phyloP scores from a whole-genome alignment of 768 basidiomycete genomes.

The Lactarius tabidus region DNA sequence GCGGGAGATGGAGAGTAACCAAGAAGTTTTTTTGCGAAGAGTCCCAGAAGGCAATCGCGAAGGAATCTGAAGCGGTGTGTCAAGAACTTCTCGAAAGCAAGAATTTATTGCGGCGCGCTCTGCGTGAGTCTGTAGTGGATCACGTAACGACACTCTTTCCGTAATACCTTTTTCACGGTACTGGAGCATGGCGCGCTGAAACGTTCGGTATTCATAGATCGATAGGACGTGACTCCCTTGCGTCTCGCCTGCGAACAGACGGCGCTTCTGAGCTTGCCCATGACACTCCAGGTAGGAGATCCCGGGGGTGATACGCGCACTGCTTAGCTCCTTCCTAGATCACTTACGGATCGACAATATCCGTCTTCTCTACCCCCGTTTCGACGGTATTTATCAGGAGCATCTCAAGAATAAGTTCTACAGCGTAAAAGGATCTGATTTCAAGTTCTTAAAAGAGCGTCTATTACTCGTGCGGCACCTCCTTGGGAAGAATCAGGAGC shows the following conservation, averaged over 20 bases:
- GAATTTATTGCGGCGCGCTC: neutral
- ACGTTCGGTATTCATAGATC: neutral
- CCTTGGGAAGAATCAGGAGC: neutral
- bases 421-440: neutral
- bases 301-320: neutral
- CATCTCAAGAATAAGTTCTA: neutral
- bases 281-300: neutral
- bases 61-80: neutral
- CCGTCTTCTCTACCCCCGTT: neutral
- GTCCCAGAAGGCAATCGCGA: neutral
- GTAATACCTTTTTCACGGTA: neutral
- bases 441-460: neutral
- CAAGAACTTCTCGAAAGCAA: neutral
- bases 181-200: neutral
- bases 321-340: neutral
- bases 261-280: neutral
- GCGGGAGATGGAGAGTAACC: neutral
- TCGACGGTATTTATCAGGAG: neutral
- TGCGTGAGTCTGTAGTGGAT: neutral
- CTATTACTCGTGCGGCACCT: neutral
- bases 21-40: neutral
- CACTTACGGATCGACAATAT: neutral
- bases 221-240: neutral
- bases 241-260: neutral
- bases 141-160: neutral